Evolutionary conservation across 805 yeast genomes (phyloP), one percentile per base, ranked within the genome.

Genomic region (Myxozyma mucilagina): DNA sequence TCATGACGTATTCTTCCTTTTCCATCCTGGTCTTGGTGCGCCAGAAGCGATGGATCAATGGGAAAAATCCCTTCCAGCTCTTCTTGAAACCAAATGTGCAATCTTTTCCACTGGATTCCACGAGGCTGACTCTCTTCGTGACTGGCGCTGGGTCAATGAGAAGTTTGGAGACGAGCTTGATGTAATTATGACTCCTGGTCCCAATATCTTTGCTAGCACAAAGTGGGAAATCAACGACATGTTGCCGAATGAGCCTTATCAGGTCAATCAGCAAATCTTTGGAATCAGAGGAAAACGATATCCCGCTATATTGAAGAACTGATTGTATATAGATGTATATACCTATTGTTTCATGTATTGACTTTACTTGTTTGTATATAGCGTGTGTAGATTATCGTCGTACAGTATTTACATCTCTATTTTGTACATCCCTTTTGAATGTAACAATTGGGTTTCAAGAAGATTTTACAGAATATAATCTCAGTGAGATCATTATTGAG

Each of bases 271-370:
- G 79, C 85, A 86, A 72, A 76, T 94, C 58, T 92, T 90, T 75
- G 99, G 93, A 10, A 83, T 92, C 75, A 86, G 99, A 78, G 98
- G 99, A 68, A 94, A 93, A 81, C 84, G 99, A 73, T 94, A 94
- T 77, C 97, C 92, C 70, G 96, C 97, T 45, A 80, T 89, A 67
- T 53, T 62, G 35, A 67, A 49, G 41, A 52, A 47, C 24, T 57
- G 57, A 49, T 51, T 43, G 48, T 39, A 50, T 31, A 10, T 10
- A 18, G 32, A 44, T 44, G 18, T 44, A 24, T 32, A 20, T 44
- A 13, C 20, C 11, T 44, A 44, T 10, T 44, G 13, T 8, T 44
- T 44, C n/a, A 14, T 38, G 42, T 38, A 14, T 13, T 38, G 14
- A n/a, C 16, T 44, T 42, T 42, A 18, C 16, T 42, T 18, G 41